Evolutionary conservation across 352 stramenopile genomes (phyloP), one percentile per base, ranked within the genome.

Genomic region (Pythium rhizo-oryzae): DNA sequence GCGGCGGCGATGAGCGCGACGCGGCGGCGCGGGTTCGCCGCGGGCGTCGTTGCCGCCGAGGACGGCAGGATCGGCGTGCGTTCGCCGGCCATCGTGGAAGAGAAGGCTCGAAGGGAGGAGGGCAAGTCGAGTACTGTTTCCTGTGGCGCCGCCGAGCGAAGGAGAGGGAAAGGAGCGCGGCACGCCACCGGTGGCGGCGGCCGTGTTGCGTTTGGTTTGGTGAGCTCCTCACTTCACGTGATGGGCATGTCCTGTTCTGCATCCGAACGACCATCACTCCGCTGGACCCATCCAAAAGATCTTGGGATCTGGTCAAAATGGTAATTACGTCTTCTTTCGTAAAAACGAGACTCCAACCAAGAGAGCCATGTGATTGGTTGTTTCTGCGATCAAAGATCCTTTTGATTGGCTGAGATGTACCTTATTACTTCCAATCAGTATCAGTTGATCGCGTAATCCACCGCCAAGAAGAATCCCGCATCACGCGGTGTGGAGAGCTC

Each of bases 11-110:
- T 16, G 39, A 62, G 28, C 53, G 49, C 46, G 12, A 47, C 16
- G 33, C 67, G 67, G 19, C 67, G 67, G 13, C 55, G 67, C 5
- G 23, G 55, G 24, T 21, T 15, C 24, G 18, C 9, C 53, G 53
- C 49, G 0, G 37, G 33, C 23, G 53, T 21, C 24, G 23, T 8
- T 23, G 47, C 23, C 9, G 49, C 2, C 33, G 67, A 35, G 37
- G 64, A 33, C 15, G 59, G 54, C 46, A 73, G 41, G 28, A 73
- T 69, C 24, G 67, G 67, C 44, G 67, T 61, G 44, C 53, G 46
- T 46, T 72, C 64, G 37, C 30, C 55, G 25, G 50, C 50, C 65
- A 66, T 67, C 47, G 35, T 33, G 62, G 28, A 33, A 41, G 4
- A 41, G 8, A 41, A 47, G 41, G 7, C 6, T 12, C 15, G 41